Percentiles rank a stretch among this genome's conserved stretches.
phyloP scores from a whole-genome alignment of 192 early-diverging fungal species.

The Mortierella alpina region DNA sequence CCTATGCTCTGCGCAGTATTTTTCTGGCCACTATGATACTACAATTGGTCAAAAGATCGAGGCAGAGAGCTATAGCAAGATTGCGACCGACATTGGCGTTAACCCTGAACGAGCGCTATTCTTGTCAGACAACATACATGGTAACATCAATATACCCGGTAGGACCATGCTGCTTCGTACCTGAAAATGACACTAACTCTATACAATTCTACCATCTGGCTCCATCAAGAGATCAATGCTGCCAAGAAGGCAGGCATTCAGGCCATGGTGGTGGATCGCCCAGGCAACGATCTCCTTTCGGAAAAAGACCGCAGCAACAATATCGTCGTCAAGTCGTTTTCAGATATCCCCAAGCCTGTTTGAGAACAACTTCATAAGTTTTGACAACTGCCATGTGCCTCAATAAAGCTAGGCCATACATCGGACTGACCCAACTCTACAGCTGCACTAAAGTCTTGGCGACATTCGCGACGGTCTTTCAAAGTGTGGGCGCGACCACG shows the following conservation, averaged over 20 bases:
- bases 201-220: neutral
- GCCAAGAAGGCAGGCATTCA: constrained; percentile 79
- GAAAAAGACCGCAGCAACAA: constrained; percentile 11
- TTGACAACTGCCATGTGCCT: no score
- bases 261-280: constrained; percentile 75
- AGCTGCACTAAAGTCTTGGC: no score
- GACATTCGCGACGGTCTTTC: no score
- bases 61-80: constrained; percentile 75
- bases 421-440: neutral
- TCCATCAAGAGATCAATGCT: constrained; percentile 75
- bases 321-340: constrained; percentile 45
- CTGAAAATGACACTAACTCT: neutral
- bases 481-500: no score
- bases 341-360: constrained; percentile 40
- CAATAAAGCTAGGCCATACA: neutral
- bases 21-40: constrained; percentile 94
- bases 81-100: constrained; percentile 75
- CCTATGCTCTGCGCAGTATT: constrained; percentile 56
- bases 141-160: constrained; percentile 36
- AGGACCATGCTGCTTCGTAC: no score
- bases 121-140: constrained; percentile 90
- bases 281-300: constrained; percentile 76
- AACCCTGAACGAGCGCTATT: constrained; percentile 73
- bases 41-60: constrained; percentile 85
- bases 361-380: neutral